Conservation (phyloP, 805 yeast species). For the Teunomyces panamensis region DNA sequence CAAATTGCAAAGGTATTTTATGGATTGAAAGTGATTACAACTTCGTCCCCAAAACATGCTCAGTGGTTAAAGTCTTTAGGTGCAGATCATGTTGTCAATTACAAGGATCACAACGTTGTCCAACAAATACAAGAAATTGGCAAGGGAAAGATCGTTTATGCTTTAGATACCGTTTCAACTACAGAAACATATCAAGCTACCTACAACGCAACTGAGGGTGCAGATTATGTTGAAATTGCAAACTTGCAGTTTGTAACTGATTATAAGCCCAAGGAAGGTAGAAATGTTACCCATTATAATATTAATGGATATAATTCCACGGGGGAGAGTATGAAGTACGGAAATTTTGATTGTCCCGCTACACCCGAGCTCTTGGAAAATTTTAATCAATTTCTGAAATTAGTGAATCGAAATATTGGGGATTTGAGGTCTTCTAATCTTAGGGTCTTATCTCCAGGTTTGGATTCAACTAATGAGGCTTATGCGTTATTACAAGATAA, state of each 20-base stretch:
- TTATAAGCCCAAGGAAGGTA: neutral
- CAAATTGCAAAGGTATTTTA: conserved; percentile 30
- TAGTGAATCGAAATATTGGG: conserved; percentile 16
- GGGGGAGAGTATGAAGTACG: conserved; percentile 4
- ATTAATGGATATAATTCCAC: conserved; percentile 8
- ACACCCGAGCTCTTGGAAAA: conserved; percentile 7
- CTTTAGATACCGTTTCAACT: conserved; percentile 24
- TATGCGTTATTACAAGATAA: conserved; percentile 32
- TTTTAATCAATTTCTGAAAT: conserved; percentile 19
- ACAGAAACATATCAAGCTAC: conserved; percentile 20
- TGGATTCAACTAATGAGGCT: conserved; percentile 33
- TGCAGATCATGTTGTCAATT: conserved; percentile 30
- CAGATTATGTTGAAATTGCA: conserved; percentile 13
- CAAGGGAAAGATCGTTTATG: conserved; percentile 20
- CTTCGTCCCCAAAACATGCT: conserved; percentile 25
- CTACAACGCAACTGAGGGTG: conserved; percentile 28
- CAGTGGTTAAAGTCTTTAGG: conserved; percentile 23
- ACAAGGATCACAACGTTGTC: conserved; percentile 22
- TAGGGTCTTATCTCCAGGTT: conserved; percentile 24
- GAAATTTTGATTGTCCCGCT: conserved; percentile 1
- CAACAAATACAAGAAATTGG: conserved; percentile 18
- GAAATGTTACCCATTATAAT: conserved; percentile 4
- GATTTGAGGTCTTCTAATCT: conserved; percentile 18
- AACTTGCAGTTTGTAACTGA: conserved; percentile 4
- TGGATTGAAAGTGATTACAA: conserved; percentile 29